Base-by-base conservation (phyloP, 345 rosid genomes). In the Arabidopsis thaliana region DNA sequence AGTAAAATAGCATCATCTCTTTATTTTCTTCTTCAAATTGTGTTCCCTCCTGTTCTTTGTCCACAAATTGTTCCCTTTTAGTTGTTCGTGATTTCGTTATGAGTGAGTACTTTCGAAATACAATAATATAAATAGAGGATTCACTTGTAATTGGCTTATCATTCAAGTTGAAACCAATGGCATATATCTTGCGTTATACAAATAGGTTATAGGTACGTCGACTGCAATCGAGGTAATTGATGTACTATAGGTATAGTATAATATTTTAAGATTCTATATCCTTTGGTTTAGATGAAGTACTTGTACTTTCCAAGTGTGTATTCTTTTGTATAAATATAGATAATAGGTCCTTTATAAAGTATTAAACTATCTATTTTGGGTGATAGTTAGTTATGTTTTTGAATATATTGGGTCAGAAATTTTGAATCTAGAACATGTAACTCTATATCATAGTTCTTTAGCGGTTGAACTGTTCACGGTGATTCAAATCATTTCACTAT, bases 151-250 rank as follows among this genome's bases (percentile, higher is more conserved):
- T 10, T 45, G 5, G 10, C 56, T 56, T 65, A 36, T 22, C 16
- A 56, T 37, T 37, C 66, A 65, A 74, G 59, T 74, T 65, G 72
- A 45, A 28, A 37, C 72, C 78, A 65, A 74, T 51, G 14, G 76
- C 24, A 5, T 51, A 12, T 30, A 38, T 44, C 65, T 55, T 45
- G n/a, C 32, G 24, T 44, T 73, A 53, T 65, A 55, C 40, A 65
- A 73, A 44, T 64, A 56, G 36, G 9, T 55, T 46, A 30, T 62
- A 40, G n/a, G 44, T 57, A 57, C 59, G 36, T 55, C 51, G 51
- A 53, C 64, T 33, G 4, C n/a, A 14, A 65, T 65, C 78, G 42
- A 65, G 65, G 49, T 74, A 20, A 71, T 24, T 58, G 22, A 16
- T 9, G 11, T 1, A 57, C 8, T 22, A 14, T 55, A 14, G 23